Base-by-base conservation (phyloP, 345 rosid genomes). In the Ceriops tagal region DNA sequence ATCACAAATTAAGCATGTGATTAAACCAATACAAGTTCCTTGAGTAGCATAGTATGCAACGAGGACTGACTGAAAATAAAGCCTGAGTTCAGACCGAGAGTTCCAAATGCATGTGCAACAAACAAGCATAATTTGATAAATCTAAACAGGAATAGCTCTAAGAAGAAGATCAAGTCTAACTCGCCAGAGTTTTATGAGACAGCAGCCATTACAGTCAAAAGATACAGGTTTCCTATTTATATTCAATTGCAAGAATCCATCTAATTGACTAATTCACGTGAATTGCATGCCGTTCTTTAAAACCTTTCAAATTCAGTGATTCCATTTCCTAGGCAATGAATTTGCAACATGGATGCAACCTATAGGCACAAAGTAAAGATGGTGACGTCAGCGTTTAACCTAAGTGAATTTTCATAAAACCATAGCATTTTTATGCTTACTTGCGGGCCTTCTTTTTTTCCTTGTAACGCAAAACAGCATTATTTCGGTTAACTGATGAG, bases 371-470 rank as follows among this genome's bases (percentile, higher is more conserved):
- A 49, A 10, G 22, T 34, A 18, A 47, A 26, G 58, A 46, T 34
- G 59, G 43, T 19, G 18, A 22, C 32, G 20, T 28, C 1, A 57
- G 53, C 30, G 19, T 47, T 22, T 19, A 10, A 46, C 15, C 28
- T 3, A 51, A 71, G 39, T 26, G 2, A 62, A 16, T 71, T 62
- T 24, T 16, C 9, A 47, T 56, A 9, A 19, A 4, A n/a, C 26
- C 8, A 56, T 56, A 56, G 30, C 1, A 4, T 16, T 0, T 6
- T 6, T 21, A 21, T 56, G 59, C 99, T 86, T 84, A 96, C 99
- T 81, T 89, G 82, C 98, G 96, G 30, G 85, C 81, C 83, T 90
- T 96, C 89, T 87, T 92, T 81, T 96, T 96, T 71, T 92, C 98
- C 81, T 83, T 96, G 84, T 96, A 96, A 37, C 98, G 97, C 92